Base-by-base conservation (phyloP, 2,329 filamentous ascomycete species). In the Epichloe typhina region DNA sequence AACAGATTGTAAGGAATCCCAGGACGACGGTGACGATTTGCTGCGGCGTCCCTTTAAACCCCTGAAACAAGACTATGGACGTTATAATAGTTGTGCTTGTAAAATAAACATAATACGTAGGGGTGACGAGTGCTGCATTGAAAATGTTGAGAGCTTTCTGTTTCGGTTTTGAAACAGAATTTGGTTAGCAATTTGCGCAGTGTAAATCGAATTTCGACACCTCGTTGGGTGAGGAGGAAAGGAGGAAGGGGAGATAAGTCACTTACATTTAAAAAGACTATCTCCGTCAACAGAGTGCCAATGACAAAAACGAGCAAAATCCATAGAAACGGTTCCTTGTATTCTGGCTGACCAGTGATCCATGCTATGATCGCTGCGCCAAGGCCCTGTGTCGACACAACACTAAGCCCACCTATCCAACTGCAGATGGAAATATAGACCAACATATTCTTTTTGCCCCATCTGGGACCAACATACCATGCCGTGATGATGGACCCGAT, bases 41-140 rank as follows among this genome's bases (percentile, higher is more conserved):
- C 5, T 80, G 76, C 0, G 79, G 75, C 0, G 87, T 87, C 37
- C 91, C 93, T 63, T 95, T 91, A 76, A 98, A 96, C 7, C 93
- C 93, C 55, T 82, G 84, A 68, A 97, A 97, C 3, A 98, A 73
- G 45, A 98, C 83, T 3, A 90, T 86, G 0, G 91, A 96, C 5
- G 90, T 94, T 58, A 97, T 80, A 57, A 98, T 96, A 19, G 93
- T 97, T 5, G 89, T 86, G 59, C 84, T 95, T 39, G 93, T 98
- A 66, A 98, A 98, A 72, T 94, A 91, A 57, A 98, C 93, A 66
- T 98, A 98, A 70, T 98, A 98, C 2, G 93, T 98, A 0, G 93
- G 93, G 0, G 93, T 98, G 53, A 98, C 93, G 57, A 98, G 78
- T 7, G 93, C 91, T 38, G 93, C 93, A 62, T 98, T 97, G 75